Conservation (phyloP, 768 basidiomycete genomes). For the Lyophyllum semitale region DNA sequence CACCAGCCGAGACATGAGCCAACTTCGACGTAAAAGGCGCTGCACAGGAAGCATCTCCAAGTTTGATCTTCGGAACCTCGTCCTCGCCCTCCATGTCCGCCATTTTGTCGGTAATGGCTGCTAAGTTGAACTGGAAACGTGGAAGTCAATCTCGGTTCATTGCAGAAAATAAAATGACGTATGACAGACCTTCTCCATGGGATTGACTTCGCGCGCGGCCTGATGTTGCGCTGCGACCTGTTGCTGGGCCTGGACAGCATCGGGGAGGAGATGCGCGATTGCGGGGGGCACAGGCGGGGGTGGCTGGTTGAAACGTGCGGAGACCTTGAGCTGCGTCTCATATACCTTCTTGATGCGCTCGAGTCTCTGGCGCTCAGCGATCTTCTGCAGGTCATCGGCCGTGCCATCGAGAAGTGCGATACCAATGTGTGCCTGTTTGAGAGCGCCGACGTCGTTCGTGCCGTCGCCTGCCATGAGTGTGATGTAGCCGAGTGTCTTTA, state of each 20-base stretch:
- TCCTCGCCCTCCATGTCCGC: conserved; percentile 94
- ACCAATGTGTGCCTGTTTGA: conserved; percentile 98
- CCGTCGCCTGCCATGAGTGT: conserved; percentile 99
- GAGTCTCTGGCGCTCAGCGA: conserved; percentile 86
- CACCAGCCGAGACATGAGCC: conserved; percentile 95
- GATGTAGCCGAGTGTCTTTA: conserved; percentile 86
- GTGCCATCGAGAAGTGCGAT: conserved; percentile 79
- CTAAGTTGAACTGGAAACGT: conserved; percentile 65
- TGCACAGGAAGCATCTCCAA: conserved; percentile 98
- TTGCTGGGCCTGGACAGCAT: conserved; percentile 88
- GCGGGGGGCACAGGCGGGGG: conserved; percentile 92
- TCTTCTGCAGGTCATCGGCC: conserved; percentile 87
- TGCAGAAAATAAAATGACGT: neutral
- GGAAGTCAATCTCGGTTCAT: neutral
- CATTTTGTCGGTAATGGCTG: conserved; percentile 79
- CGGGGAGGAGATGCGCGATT: conserved; percentile 86
- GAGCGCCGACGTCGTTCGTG: conserved; percentile 97
- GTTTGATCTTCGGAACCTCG: conserved; percentile 96
- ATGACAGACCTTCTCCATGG: conserved; percentile 80
- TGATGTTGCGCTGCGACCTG: conserved; percentile 60
- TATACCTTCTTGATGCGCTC: conserved; percentile 97
- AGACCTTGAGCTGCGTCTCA: conserved; percentile 91
- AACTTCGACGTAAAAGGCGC: conserved; percentile 98
- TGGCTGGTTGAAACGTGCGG: conserved; percentile 86
- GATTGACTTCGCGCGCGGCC: conserved; percentile 74